Percentiles rank a stretch among this genome's conserved stretches.
phyloP scores from a whole-genome alignment of 805 yeast species.

The Nakazawaea populi region DNA sequence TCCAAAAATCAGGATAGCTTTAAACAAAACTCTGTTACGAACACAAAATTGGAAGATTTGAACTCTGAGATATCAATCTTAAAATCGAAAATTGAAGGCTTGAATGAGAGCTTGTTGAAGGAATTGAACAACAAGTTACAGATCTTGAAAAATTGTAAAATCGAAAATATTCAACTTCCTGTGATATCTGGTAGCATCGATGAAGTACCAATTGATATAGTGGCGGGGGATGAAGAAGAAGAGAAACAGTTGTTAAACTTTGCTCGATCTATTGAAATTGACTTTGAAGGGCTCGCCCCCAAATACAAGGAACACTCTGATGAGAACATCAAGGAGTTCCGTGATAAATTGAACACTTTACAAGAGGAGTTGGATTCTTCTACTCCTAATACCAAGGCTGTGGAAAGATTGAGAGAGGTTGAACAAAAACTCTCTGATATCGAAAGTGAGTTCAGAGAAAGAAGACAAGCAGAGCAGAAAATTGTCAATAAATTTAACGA shows the following conservation, averaged over 20 bases:
- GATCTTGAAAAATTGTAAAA: slow-evolving; percentile 64
- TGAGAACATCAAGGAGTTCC: slow-evolving; percentile 27
- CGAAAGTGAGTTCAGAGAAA: slow-evolving; percentile 57
- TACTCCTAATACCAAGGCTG: slow-evolving; percentile 80
- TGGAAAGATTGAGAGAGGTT: slow-evolving; percentile 67
- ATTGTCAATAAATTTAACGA: slow-evolving; percentile 50
- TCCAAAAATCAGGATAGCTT: slow-evolving; percentile 2
- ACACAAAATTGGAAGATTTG: slow-evolving; percentile 17
- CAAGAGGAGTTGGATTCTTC: slow-evolving; percentile 36
- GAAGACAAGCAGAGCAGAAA: slow-evolving; percentile 55
- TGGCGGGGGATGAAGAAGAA: slow-evolving; percentile 26
- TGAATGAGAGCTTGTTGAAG: slow-evolving; percentile 51
- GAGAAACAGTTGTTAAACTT: slow-evolving; percentile 22
- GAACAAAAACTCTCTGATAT: slow-evolving; percentile 52
- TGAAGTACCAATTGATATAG: slow-evolving; percentile 54
- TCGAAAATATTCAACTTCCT: slow-evolving; percentile 65
- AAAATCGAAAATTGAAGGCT: slow-evolving; percentile 28
- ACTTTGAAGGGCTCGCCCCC: slow-evolving; percentile 42
- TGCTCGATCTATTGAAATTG: slow-evolving; percentile 45
- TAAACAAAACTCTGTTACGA: not conserved
- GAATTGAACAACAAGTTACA: slow-evolving; percentile 50
- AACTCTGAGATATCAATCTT: slow-evolving; percentile 25
- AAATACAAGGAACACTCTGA: slow-evolving; percentile 32
- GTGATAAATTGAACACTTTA: slow-evolving; percentile 28
- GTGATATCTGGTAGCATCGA: slow-evolving; percentile 54